phyloP scores from a whole-genome alignment of 768 basidiomycete genomes.

The Coprinellus micaceus region DNA sequence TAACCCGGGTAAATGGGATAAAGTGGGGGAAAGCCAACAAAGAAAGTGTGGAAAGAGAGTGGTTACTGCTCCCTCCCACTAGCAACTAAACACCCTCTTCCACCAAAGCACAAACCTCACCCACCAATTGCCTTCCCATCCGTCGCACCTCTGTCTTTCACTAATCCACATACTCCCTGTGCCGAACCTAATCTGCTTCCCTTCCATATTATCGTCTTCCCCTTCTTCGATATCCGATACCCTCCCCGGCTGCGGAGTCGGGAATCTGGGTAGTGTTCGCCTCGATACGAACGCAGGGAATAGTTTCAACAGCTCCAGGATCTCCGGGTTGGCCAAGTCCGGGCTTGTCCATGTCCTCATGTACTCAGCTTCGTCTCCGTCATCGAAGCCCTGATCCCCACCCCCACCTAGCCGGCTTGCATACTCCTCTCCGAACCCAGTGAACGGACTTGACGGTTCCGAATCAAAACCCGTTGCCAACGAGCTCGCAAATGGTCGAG shows the following conservation, averaged over 20 bases:
- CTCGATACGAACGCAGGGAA: constrained; percentile 78
- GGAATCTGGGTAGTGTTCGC: constrained; percentile 71
- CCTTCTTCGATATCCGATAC: constrained; percentile 67
- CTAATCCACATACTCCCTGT: constrained; percentile 86
- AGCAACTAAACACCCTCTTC: constrained; percentile 71
- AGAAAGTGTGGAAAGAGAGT: too few species aligned
- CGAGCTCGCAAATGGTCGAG: too few species aligned
- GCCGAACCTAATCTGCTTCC: constrained; percentile 63
- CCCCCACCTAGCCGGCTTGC: constrained; percentile 22
- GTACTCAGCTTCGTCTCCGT: constrained; percentile 43
- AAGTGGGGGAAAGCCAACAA: too few species aligned
- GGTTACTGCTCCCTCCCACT: too few species aligned
- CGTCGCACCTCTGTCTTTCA: constrained; percentile 50
- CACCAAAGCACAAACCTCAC: constrained; percentile 76
- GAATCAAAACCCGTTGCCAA: too few species aligned
- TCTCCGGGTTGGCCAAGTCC: constrained; percentile 74
- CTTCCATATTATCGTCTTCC: constrained; percentile 50
- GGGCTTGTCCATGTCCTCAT: constrained; percentile 81
- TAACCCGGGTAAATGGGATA: too few species aligned
- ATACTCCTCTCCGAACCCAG: constrained; percentile 36
- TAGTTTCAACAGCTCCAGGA: constrained; percentile 58
- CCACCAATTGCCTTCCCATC: constrained; percentile 81
- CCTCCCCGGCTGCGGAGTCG: constrained; percentile 22
- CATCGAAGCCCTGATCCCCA: constrained; percentile 14
- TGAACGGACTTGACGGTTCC: constrained; percentile 38